A percentile compares a stretch with the other conserved stretches of the same genome.
phyloP scores from a whole-genome alignment of 805 yeast genomes.

The Blastobotrys attinorum region DNA sequence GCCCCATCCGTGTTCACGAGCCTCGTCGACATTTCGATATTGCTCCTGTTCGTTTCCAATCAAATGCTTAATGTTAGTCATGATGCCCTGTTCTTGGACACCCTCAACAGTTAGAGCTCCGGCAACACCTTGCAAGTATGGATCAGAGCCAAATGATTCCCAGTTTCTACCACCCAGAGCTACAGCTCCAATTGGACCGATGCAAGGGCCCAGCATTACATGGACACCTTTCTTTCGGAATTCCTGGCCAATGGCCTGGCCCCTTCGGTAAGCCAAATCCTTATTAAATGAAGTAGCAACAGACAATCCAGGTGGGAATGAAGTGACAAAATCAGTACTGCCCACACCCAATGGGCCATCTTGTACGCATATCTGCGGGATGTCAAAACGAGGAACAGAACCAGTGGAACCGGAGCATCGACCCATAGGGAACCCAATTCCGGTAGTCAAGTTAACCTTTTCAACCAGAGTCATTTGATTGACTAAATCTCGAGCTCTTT shows the following conservation, averaged over 20 bases:
- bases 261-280: slow-evolving; percentile 42
- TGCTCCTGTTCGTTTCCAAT: slow-evolving; percentile 51
- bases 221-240: slow-evolving; percentile 46
- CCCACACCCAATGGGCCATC: slow-evolving; percentile 59
- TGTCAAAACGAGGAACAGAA: slow-evolving; percentile 42
- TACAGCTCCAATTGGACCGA: slow-evolving; percentile 52
- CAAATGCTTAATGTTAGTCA: slow-evolving; percentile 46
- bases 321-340: slow-evolving; percentile 44
- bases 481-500: slow-evolving; percentile 46
- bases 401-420: slow-evolving; percentile 48
- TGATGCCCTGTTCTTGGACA: slow-evolving; percentile 49
- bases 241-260: slow-evolving; percentile 49
- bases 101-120: slow-evolving; percentile 47
- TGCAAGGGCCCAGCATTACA: slow-evolving; percentile 44
- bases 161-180: slow-evolving; percentile 57
- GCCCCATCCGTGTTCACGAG: slow-evolving; percentile 30
- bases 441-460: slow-evolving; percentile 54
- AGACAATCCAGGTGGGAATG: slow-evolving; percentile 51
- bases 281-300: slow-evolving; percentile 49
- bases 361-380: slow-evolving; percentile 52
- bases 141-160: slow-evolving; percentile 57
- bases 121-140: slow-evolving; percentile 47
- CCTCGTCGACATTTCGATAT: slow-evolving; percentile 45
- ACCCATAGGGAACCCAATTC: slow-evolving; percentile 55
- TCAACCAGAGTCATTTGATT: slow-evolving; percentile 48